Evolutionary conservation across 1,284 basidiomycete genomes (phyloP).

Genomic region (Puccinia coronata): DNA sequence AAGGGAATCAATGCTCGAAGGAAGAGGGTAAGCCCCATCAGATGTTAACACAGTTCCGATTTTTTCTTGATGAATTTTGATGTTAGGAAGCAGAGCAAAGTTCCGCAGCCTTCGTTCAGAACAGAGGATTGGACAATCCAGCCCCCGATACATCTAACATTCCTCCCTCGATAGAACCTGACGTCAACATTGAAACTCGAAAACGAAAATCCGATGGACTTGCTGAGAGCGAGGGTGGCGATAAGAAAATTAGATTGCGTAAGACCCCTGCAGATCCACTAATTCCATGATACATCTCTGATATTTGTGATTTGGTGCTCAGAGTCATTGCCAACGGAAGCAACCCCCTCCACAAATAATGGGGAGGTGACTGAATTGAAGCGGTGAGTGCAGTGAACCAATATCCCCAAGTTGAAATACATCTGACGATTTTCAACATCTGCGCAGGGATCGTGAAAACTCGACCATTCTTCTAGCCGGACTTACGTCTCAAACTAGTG

Average conservation of each 20-base stretch:
- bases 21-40: slow-evolving; percentile 20
- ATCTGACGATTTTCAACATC: neutral
- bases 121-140: neutral
- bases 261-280: neutral
- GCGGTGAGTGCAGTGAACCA: slow-evolving; percentile 2
- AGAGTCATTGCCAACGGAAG: neutral
- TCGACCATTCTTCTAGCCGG: slow-evolving; percentile 83
- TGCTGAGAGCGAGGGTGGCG: slow-evolving; percentile 14
- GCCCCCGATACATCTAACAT: neutral
- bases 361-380: slow-evolving; percentile 10
- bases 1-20: slow-evolving; percentile 46
- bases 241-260: slow-evolving; percentile 35
- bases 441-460: slow-evolving; percentile 85
- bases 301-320: neutral
- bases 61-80: slow-evolving; percentile 8
- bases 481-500: slow-evolving; percentile 66
- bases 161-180: neutral
- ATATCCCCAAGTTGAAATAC: neutral
- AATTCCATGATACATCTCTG: neutral
- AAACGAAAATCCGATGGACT: slow-evolving; percentile 42
- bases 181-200: slow-evolving; percentile 10
- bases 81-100: slow-evolving; percentile 26
- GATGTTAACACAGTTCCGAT: neutral
- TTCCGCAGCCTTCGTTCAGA: neutral
- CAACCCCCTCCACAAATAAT: slow-evolving; percentile 7